phyloP scores from a whole-genome alignment of 768 basidiomycete species.

The Amanita fuliginea region DNA sequence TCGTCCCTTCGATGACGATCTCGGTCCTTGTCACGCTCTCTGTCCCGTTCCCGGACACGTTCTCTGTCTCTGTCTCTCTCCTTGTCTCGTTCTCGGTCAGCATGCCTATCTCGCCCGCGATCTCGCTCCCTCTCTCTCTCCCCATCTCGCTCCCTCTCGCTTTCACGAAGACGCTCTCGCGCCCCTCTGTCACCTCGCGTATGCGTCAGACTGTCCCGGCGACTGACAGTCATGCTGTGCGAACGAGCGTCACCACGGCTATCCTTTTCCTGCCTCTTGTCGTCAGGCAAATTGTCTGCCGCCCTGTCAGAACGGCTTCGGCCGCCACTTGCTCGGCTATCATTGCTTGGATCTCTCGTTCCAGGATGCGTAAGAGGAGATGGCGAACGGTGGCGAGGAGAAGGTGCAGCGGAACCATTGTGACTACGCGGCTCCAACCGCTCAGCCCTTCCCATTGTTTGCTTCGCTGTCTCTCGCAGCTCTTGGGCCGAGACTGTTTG shows the following conservation, averaged over 20 bases:
- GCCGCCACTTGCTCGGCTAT: constrained; percentile 64
- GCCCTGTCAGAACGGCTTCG: constrained; percentile 45
- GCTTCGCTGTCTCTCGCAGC: constrained; percentile 70
- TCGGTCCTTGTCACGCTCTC: constrained; percentile 48
- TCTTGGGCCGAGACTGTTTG: constrained; percentile 73
- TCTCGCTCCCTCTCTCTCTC: constrained; percentile 34
- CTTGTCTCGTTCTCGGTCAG: constrained; percentile 35
- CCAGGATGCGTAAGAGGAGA: constrained; percentile 60
- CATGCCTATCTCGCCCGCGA: constrained; percentile 33
- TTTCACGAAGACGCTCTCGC: constrained; percentile 31
- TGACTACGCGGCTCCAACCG: constrained; percentile 33
- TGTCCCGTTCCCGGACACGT: constrained; percentile 46
- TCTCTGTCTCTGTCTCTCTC: constrained; percentile 41
- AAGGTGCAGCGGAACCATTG: constrained; percentile 40
- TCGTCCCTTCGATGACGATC: constrained; percentile 31
- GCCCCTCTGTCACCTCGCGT: constrained; percentile 40
- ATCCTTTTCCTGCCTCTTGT: constrained; percentile 44
- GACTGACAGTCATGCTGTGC: constrained; percentile 24
- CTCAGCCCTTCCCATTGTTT: constrained; percentile 40
- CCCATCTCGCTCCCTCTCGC: constrained; percentile 25
- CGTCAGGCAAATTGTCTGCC: constrained; percentile 36
- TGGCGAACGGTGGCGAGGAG: constrained; percentile 52
- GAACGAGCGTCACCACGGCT: constrained; percentile 33
- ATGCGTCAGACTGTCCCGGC: constrained; percentile 43
- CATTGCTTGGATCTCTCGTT: constrained; percentile 58